Conservation (phyloP, 1,139 yeast genomes). For the Petasospora fabianii region DNA sequence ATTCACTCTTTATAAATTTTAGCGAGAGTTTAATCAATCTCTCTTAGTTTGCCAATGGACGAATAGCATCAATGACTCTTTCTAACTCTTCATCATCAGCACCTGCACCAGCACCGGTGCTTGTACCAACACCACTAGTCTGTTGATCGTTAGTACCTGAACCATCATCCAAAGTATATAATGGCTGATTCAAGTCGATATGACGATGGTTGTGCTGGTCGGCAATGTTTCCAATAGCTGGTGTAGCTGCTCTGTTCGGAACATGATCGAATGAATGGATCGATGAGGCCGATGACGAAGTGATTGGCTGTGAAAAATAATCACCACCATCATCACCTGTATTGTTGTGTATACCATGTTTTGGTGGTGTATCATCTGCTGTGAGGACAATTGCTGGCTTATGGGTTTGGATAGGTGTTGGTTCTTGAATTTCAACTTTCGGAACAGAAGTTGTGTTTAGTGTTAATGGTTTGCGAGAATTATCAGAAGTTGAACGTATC, state of each 20-base stretch:
- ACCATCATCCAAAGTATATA: constrained; percentile 5
- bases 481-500: neutral
- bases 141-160: too few relatives aligned
- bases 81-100: constrained; percentile 6
- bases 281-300: neutral
- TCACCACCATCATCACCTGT: neutral
- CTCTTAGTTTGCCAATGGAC: constrained; percentile 1
- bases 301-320: neutral
- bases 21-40: too few relatives aligned
- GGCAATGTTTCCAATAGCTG: constrained; percentile 11
- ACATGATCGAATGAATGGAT: constrained; percentile 2
- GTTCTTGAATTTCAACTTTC: constrained; percentile 7
- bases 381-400: constrained; percentile 1
- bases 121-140: too few relatives aligned
- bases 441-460: constrained; percentile 9
- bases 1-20: neutral
- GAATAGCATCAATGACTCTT: constrained; percentile 13
- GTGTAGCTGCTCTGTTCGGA: constrained; percentile 9
- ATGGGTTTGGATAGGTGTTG: constrained; percentile 8
- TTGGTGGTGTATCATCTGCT: neutral
- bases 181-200: constrained; percentile 12
- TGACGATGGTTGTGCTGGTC: constrained; percentile 6
- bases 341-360: neutral
- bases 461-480: constrained; percentile 1
- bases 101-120: neutral